Base-by-base conservation (phyloP, 495 filamentous ascomycete genomes). In the Penicillium subrubescens region DNA sequence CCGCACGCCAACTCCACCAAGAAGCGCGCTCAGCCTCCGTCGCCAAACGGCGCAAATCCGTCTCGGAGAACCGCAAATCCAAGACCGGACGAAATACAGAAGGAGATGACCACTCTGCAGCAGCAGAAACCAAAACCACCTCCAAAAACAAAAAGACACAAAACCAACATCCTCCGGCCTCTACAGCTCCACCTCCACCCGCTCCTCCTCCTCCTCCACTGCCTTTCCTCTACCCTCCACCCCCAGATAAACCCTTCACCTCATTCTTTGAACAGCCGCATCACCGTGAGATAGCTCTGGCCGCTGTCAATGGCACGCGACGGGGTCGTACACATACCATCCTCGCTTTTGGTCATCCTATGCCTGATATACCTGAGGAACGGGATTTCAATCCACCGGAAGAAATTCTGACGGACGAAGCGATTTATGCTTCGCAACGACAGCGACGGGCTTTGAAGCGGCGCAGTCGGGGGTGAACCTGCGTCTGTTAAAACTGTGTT, bases 261-360 rank as follows among this genome's bases (percentile, higher is more conserved):
- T 96, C 92, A 0, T 97, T 97, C 79, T 97, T 90, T 75, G 59
- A 81, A 15, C 93, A 94, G 72, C 86, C 83, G 8, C 85, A 96
- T 68, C 82, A 90, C 50, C 90, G 94, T 37, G 89, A 88, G 4
- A 84, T 88, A 12, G 94, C 95, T 11, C 33, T 89, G 79, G 60
- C 84, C 81, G 73, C 79, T 77, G 63, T 83, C 86, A 51, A 83
- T 84, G 60, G 67, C 17, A 60, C 33, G 2, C 61, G 56, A 1
- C 63, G 59, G 19, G 84, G 86, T 25, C 82, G 87, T 29, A 87
- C 71, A 8, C 69, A 73, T 14, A 59, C 48, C 6, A 17, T 67
- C 15, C 74, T 82, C 23, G 89, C 96, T 0, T 98, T 96, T 80
- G 95, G 96, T 3, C 85, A 89, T 14, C 88, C 91, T 0, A 74